Conservation (phyloP, 116 monocot species). For the Posidonia oceanica region DNA sequence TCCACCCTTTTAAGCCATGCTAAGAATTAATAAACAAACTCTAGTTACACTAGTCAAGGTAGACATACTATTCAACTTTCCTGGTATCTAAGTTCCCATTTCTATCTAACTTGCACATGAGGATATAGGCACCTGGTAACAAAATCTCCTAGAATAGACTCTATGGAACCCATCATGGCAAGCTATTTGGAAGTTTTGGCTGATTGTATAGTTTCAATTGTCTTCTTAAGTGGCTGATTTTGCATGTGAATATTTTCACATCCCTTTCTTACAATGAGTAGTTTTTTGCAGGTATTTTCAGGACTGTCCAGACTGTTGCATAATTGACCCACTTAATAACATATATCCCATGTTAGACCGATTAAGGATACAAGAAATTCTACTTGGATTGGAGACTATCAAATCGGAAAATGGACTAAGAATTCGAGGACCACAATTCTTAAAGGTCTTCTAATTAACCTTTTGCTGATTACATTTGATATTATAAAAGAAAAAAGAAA, state of each 20-base stretch:
- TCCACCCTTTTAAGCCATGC: no score
- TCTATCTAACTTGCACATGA: no score
- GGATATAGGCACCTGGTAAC: no score
- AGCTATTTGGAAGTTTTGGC: no score
- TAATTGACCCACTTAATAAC: constrained; percentile 68
- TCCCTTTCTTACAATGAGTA: neutral
- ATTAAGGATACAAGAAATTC: constrained; percentile 12
- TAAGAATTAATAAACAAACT: no score
- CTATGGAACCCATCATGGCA: no score
- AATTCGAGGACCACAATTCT: constrained; percentile 7
- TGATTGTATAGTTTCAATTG: neutral
- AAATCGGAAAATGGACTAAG: neutral
- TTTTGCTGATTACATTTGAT: neutral
- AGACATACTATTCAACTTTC: no score
- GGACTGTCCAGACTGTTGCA: constrained; percentile 40
- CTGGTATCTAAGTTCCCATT: no score
- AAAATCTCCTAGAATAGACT: no score
- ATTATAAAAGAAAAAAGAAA: neutral
- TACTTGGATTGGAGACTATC: constrained; percentile 8
- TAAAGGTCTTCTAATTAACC: constrained; percentile 1
- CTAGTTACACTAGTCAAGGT: no score
- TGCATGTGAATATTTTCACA: neutral
- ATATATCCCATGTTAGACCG: constrained; percentile 50
- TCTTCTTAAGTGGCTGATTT: neutral
- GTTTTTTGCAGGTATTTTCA: constrained; percentile 48